A percentile compares a stretch with the other conserved stretches of the same genome.
phyloP scores from a whole-genome alignment of 345 rosid species.

The Eucalyptus shirleyi region DNA sequence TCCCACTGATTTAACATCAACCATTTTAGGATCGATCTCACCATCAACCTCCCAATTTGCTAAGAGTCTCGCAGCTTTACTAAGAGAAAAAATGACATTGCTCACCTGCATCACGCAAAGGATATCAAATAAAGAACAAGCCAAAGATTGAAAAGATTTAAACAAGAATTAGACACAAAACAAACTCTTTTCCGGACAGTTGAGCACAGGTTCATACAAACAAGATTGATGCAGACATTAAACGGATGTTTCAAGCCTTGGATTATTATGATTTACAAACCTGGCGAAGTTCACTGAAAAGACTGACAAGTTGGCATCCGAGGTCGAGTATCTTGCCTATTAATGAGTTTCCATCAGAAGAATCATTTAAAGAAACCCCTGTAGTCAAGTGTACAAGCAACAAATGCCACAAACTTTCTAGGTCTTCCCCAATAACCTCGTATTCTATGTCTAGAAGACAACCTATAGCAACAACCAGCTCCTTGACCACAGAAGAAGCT shows the following conservation, averaged over 20 bases:
- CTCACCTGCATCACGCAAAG: slow-evolving; percentile 48
- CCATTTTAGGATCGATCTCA: background rate
- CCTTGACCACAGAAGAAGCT: slow-evolving; percentile 39
- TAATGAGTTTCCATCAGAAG: slow-evolving; percentile 18
- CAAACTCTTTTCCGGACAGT: background rate
- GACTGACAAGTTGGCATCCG: slow-evolving; percentile 68
- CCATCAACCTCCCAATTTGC: slow-evolving; percentile 5
- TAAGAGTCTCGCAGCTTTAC: slow-evolving; percentile 60
- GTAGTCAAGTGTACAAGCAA: slow-evolving; percentile 43
- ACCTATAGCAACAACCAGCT: slow-evolving; percentile 44
- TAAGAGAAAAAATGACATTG: slow-evolving; percentile 44
- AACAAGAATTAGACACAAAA: background rate
- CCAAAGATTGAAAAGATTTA: background rate
- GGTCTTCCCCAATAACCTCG: slow-evolving; percentile 60
- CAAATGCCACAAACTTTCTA: slow-evolving; percentile 50
- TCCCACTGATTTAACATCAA: slow-evolving; percentile 28
- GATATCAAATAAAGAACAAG: background rate
- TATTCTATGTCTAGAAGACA: slow-evolving; percentile 68
- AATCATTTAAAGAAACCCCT: slow-evolving; percentile 19
- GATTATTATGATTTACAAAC: slow-evolving; percentile 27
- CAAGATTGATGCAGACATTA: background rate
- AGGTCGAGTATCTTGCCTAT: slow-evolving; percentile 25
- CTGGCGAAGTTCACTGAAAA: slow-evolving; percentile 85
- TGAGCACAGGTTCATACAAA: background rate
- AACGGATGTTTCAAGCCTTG: background rate